Conservation (phyloP, 2,329 filamentous ascomycete genomes). For the Plectosphaerella plurivora region DNA sequence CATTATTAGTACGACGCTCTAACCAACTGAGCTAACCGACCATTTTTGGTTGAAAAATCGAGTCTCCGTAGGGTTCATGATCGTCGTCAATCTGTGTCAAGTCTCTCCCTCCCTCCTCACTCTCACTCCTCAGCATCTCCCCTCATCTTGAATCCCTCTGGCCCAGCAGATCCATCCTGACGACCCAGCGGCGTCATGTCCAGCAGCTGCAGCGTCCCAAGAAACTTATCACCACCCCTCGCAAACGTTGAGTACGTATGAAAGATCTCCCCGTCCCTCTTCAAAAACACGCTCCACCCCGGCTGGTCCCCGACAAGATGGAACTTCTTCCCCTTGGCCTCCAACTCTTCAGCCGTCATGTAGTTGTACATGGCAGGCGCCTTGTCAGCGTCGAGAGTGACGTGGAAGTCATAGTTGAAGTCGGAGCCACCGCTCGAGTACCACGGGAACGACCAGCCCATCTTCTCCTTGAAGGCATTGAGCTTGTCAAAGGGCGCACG, state of each 20-base stretch:
- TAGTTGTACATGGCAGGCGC: conserved; percentile 18
- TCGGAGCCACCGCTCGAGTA: conserved; percentile 27
- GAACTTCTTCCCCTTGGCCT: conserved; percentile 17
- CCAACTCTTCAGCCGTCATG: conserved; percentile 17
- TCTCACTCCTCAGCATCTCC: no score
- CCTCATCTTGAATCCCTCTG: conserved; percentile 6
- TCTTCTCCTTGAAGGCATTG: conserved; percentile 26
- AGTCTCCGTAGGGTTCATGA: no score
- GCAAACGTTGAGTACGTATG: conserved; percentile 31
- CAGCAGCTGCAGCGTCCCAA: conserved; percentile 23
- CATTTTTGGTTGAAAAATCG: no score
- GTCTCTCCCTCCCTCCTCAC: no score
- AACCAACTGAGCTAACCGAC: no score
- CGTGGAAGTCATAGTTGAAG: conserved; percentile 37
- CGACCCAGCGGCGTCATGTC: conserved; percentile 29
- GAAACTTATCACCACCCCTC: conserved; percentile 23
- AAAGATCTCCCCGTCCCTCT: conserved; percentile 23
- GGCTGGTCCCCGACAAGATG: conserved; percentile 25
- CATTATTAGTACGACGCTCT: no score
- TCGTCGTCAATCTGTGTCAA: no score
- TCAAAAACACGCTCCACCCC: conserved; percentile 30
- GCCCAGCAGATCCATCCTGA: conserved; percentile 18
- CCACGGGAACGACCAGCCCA: conserved; percentile 37
- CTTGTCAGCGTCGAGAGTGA: conserved; percentile 22
- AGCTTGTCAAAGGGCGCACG: conserved; percentile 31